Evolutionary conservation across 148 eudicot species (phyloP).

Genomic region (Amaranthus cruentus): DNA sequence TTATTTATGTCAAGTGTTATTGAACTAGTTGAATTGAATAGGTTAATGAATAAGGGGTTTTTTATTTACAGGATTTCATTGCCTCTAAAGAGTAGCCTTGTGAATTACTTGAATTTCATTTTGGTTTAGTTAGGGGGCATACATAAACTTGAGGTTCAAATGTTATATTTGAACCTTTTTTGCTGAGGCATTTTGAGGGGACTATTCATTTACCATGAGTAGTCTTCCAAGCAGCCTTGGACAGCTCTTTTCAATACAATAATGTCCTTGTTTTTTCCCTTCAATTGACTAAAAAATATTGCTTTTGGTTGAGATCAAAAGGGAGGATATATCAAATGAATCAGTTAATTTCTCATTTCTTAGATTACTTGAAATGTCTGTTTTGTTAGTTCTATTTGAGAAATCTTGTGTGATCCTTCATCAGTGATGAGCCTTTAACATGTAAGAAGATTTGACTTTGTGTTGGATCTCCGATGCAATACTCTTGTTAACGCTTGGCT

Average conservation of each 20-base stretch:
- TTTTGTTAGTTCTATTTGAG: slow-evolving; percentile 22
- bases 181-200: no score
- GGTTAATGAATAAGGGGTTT: no score
- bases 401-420: background rate
- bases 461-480: slow-evolving; percentile 37
- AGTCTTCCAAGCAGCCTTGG: no score
- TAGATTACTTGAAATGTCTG: slow-evolving; percentile 22
- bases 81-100: slow-evolving; percentile 36
- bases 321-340: background rate
- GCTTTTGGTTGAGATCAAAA: slow-evolving; percentile 29
- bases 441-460: slow-evolving; percentile 46
- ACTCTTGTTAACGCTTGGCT: slow-evolving; percentile 50
- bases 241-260: slow-evolving; percentile 33
- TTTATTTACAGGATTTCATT: background rate
- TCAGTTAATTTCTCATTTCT: slow-evolving; percentile 23
- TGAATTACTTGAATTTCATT: slow-evolving; percentile 19
- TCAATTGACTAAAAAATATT: background rate
- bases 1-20: no score
- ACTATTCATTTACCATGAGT: no score
- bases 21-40: background rate
- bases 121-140: slow-evolving; percentile 28
- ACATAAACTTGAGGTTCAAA: no score
- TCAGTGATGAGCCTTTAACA: slow-evolving; percentile 61
- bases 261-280: background rate
- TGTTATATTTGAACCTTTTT: no score